Evolutionary conservation across 345 rosid genomes (phyloP), one percentile per base, ranked within the genome.

Genomic region (Rhizophora mangle): DNA sequence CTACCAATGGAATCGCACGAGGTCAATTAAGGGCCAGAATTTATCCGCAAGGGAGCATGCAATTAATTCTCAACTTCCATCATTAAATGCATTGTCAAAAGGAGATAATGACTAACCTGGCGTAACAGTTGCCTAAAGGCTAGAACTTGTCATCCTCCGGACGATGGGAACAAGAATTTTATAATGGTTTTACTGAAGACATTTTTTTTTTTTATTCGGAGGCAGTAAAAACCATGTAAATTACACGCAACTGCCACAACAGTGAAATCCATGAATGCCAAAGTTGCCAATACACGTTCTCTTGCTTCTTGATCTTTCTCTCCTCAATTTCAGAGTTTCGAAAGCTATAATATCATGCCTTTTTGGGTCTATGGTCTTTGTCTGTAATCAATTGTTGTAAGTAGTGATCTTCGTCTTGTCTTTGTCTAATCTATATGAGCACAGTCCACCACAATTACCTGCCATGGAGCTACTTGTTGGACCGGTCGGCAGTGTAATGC

Each of bases 31-130:
- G 5, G 49, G 65, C 58, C 6, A 2, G 29, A 19, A 46, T 55
- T 16, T 8, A 46, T 22, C 13, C 8, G 1, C 51, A 27, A 56
- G 57, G 0, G 46, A 54, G 34, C 32, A 36, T 3, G 64, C 32
- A 60, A 64, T 69, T 24, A 63, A 74, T 63, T 49, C 60, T 68
- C 55, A 58, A 57, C 66, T 18, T 26, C 31, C 70, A 6, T 2
- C 43, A 63, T 74, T 4, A 63, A 68, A 46, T 22, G 5, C 51
- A 56, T 49, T 32, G 30, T 5, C 46, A 43, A 37, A 3, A 22
- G 30, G 20, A 21, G 49, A 43, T 43, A 15, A 43, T 43, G 19
- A 13, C 49, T 13, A 43, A 13, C 18, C 18, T 3, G 49, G 19
- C 6, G 3, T 18, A 43, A 43, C 49, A 3, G 49, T 43, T 43